Percentiles rank a stretch among this genome's conserved stretches.
phyloP scores from a whole-genome alignment of 495 filamentous ascomycete genomes.

The Tuber microsphaerosporum region DNA sequence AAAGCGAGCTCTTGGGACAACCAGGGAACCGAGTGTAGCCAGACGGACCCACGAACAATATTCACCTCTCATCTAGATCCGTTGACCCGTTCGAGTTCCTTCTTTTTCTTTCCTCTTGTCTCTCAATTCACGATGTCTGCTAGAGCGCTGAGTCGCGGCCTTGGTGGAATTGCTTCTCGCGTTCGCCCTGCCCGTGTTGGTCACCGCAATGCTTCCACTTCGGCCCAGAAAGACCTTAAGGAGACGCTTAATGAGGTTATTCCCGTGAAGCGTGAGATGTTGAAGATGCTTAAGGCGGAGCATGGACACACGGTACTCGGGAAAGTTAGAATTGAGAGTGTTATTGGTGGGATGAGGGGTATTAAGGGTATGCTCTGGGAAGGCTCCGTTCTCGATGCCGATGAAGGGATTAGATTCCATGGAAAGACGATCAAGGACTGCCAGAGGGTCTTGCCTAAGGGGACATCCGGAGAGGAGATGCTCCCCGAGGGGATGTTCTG shows the following conservation, averaged over 20 bases:
- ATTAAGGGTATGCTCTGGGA: conserved; percentile 99
- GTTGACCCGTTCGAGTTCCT: conserved; percentile 16
- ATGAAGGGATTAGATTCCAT: conserved; percentile 98
- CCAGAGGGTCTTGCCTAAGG: conserved; percentile 87
- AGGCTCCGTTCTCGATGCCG: conserved; percentile 89
- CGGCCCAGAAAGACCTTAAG: conserved; percentile 76
- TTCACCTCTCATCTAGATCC: conserved; percentile 2
- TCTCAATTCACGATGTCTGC: not conserved
- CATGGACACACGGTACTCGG: conserved; percentile 76
- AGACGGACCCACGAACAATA: not conserved
- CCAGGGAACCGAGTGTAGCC: not conserved
- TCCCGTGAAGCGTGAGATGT: conserved; percentile 82
- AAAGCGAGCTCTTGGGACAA: not conserved
- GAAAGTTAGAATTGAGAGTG: conserved; percentile 88
- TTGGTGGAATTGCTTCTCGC: conserved; percentile 8
- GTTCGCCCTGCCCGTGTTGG: conserved; percentile 8
- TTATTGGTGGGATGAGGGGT: conserved; percentile 93
- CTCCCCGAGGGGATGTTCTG: conserved; percentile 99
- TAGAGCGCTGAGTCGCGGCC: not conserved
- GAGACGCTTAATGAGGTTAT: conserved; percentile 71
- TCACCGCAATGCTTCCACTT: conserved; percentile 59
- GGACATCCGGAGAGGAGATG: conserved; percentile 92
- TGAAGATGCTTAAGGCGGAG: conserved; percentile 76
- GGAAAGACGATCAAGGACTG: conserved; percentile 97
- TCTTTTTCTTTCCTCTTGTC: not conserved